phyloP scores from a whole-genome alignment of 2,329 filamentous ascomycete genomes.

The Periglandula ipomoeae region DNA sequence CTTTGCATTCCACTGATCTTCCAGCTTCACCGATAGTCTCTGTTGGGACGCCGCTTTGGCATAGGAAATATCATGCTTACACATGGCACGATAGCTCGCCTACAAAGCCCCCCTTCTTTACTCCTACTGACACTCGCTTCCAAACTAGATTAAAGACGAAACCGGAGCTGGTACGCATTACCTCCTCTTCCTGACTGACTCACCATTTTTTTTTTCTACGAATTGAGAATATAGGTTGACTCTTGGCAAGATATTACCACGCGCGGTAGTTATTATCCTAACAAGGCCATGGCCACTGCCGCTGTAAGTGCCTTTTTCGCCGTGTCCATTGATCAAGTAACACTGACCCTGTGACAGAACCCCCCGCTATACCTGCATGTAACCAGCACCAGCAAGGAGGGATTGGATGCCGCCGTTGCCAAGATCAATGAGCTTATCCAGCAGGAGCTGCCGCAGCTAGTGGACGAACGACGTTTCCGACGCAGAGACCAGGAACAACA shows the following conservation, averaged over 20 bases:
- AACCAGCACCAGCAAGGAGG: constrained; percentile 83
- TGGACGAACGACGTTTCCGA: constrained; percentile 88
- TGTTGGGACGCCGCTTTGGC: constrained; percentile 13
- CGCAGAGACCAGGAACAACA: constrained; percentile 68
- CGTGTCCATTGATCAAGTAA: background rate
- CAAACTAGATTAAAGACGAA: constrained; percentile 95
- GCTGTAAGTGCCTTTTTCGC: constrained; percentile 55
- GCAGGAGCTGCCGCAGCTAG: constrained; percentile 87
- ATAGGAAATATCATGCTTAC: constrained; percentile 59
- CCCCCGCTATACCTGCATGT: constrained; percentile 92
- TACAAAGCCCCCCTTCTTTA: constrained; percentile 54
- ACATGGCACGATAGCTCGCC: constrained; percentile 58
- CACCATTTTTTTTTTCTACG: constrained; percentile 11
- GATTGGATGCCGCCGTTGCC: constrained; percentile 77
- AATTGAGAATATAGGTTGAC: constrained; percentile 44
- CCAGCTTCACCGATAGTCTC: constrained; percentile 25
- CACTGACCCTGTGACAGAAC: constrained; percentile 46
- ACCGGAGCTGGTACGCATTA: constrained; percentile 95
- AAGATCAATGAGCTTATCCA: constrained; percentile 95
- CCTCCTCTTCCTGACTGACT: constrained; percentile 21
- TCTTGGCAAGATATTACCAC: constrained; percentile 82
- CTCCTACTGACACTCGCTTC: constrained; percentile 92
- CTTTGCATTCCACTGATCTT: constrained; percentile 25
- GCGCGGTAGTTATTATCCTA: constrained; percentile 90
- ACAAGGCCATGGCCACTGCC: constrained; percentile 94